Percentiles rank a stretch among this genome's conserved stretches.
Evolutionary conservation across 208 protist genomes (phyloP).

Genomic region (Borovskyia barvae): DNA sequence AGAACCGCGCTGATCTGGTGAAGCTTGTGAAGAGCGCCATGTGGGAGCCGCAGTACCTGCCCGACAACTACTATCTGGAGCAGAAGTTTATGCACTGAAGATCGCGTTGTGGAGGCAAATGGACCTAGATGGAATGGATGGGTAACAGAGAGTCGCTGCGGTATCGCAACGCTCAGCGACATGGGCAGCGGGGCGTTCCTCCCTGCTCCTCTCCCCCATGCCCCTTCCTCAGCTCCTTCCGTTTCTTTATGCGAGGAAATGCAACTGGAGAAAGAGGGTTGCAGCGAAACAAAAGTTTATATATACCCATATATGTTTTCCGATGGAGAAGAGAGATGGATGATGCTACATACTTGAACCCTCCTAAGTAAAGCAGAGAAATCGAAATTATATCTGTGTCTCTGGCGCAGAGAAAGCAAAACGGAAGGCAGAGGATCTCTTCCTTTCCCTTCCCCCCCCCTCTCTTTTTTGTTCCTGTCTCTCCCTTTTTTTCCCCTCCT

Average conservation of each 20-base stretch:
- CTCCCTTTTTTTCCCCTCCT: neutral
- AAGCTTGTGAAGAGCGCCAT: constrained; percentile 36
- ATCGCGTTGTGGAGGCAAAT: too few relatives aligned
- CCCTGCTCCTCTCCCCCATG: too few relatives aligned
- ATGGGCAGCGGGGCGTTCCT: too few relatives aligned
- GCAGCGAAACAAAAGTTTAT: neutral
- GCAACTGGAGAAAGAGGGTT: too few relatives aligned
- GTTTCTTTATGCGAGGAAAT: neutral
- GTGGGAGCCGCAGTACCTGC: constrained; percentile 68
- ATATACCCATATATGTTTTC: constrained; percentile 14
- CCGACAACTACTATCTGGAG: constrained; percentile 65
- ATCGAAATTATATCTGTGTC: constrained; percentile 16
- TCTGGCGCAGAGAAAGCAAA: constrained; percentile 5
- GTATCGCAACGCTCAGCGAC: too few relatives aligned
- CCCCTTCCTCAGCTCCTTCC: neutral
- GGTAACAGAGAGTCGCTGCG: too few relatives aligned
- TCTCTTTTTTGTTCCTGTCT: constrained; percentile 18
- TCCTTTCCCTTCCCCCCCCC: constrained; percentile 6
- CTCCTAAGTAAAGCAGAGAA: too few relatives aligned
- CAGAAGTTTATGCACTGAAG: constrained; percentile 31
- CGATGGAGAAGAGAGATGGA: neutral
- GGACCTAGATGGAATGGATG: too few relatives aligned
- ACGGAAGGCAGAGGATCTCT: neutral
- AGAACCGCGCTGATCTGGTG: constrained; percentile 40
- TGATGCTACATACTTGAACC: constrained; percentile 2